phyloP scores from a whole-genome alignment of 1,284 basidiomycete genomes.

The Heterobasidion occidentale region DNA sequence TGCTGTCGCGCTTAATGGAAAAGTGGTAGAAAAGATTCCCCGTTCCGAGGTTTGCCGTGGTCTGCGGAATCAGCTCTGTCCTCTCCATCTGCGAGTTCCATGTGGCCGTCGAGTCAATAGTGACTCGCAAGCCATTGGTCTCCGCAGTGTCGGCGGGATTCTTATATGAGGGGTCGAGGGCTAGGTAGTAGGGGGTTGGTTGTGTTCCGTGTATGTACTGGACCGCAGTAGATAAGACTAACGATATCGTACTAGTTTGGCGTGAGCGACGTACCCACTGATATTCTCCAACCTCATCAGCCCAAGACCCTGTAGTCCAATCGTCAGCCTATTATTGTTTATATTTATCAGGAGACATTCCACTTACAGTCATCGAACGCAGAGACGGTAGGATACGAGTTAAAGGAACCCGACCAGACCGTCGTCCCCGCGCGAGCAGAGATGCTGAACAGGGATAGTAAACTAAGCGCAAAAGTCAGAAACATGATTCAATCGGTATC shows the following conservation, averaged over 20 bases:
- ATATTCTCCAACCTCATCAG: constrained; percentile 47
- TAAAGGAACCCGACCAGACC: constrained; percentile 47
- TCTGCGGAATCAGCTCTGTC: constrained; percentile 54
- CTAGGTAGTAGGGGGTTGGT: constrained; percentile 47
- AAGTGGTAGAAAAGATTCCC: constrained; percentile 62
- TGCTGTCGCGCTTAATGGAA: constrained; percentile 39
- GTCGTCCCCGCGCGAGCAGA: constrained; percentile 37
- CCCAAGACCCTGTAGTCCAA: constrained; percentile 40
- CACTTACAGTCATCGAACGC: constrained; percentile 48
- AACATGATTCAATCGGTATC: constrained; percentile 11
- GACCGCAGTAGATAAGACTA: not conserved
- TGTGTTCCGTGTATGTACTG: constrained; percentile 56
- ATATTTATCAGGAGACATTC: not conserved
- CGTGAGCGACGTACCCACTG: constrained; percentile 37
- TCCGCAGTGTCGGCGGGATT: constrained; percentile 53
- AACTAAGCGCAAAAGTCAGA: constrained; percentile 11
- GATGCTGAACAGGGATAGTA: constrained; percentile 17
- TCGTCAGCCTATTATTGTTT: constrained; percentile 1
- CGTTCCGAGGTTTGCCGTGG: constrained; percentile 46
- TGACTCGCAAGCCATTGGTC: constrained; percentile 44
- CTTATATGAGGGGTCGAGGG: constrained; percentile 44
- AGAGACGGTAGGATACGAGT: constrained; percentile 34
- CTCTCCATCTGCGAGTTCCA: constrained; percentile 42
- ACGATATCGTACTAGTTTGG: not conserved
- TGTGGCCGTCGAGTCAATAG: constrained; percentile 43